Base-by-base conservation (phyloP, 768 basidiomycete species). In the Xerocomellus intermedius region DNA sequence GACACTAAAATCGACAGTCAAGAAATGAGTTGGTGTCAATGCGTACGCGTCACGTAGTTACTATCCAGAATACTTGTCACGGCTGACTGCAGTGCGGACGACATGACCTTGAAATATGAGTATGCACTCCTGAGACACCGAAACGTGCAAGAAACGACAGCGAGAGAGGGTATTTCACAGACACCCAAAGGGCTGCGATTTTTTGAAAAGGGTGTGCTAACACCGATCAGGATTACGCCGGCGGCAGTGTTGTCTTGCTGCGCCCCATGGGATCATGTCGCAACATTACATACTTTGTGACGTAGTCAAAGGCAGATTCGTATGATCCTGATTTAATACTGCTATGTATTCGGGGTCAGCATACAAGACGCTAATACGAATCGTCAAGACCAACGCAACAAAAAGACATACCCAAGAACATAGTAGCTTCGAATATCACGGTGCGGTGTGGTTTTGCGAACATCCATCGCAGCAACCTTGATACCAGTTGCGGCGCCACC, bases 11-110 rank as follows among this genome's bases (percentile, higher is more conserved):
- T 32, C 14, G 5, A 24, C 14, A 9, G 41, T 48, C n/a, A n/a
- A 35, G 12, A n/a, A 22, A 17, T 14, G 45, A 38, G 17, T 19
- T 17, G 19, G 21, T 8, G 4, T 21, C 22, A n/a, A 38, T 19
- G 5, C 55, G 16, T 24, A 57, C 50, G 42, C 5, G 50, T 45
- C 32, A 39, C 45, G 24, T 44, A 51, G 49, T 54, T 41, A 26
- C 38, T 54, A 3, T 43, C 37, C 41, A 52, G 3, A 16, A 43
- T 37, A 6, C 42, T 42, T 22, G 35, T 13, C 35, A 50, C 37
- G 5, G 3, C 30, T 21, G 52, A 48, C 22, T 48, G 28, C 17
- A 38, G 30, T 14, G 17, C 30, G n/a, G 36, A 50, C 32, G 47
- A 48, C 41, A 50, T 37, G 32, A 36, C 12, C 32, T 26, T 51